These are phyloP conservation scores for Raddia guianensis DNA, from an alignment of 176 grass and related monocot species.

Conservation along the genomic window DNA sequence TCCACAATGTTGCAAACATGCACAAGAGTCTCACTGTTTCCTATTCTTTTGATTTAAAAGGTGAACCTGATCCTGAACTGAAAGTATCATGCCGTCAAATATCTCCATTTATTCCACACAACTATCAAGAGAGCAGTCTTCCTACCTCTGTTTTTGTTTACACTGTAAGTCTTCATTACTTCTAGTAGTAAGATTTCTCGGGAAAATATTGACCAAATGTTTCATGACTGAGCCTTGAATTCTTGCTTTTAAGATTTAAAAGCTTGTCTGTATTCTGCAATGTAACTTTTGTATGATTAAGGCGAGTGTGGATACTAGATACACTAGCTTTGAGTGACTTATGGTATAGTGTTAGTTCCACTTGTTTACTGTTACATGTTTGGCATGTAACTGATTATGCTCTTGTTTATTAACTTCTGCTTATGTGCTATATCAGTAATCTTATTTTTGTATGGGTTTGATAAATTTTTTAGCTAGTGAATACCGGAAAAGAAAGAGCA, in stretches of 20 bases:
- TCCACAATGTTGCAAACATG: neutral
- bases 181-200: slow-evolving; percentile 17
- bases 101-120: slow-evolving; percentile 97
- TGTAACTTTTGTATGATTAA: neutral
- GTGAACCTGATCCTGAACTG: slow-evolving; percentile 93
- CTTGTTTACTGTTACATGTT: neutral
- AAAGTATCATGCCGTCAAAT: slow-evolving; percentile 98
- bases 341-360: slow-evolving; percentile 8
- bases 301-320: neutral
- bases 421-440: slow-evolving; percentile 25
- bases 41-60: slow-evolving; percentile 52
- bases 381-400: neutral
- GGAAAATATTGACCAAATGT: slow-evolving; percentile 4
- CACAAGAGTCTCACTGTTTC: slow-evolving; percentile 39
- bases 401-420: slow-evolving; percentile 8
- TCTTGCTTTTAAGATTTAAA: slow-evolving; percentile 1
- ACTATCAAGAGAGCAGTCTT: slow-evolving; percentile 95
- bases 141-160: slow-evolving; percentile 94
- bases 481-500: slow-evolving; percentile 90
- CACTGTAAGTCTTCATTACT: slow-evolving; percentile 64
- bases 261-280: neutral
- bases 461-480: slow-evolving; percentile 75
- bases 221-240: slow-evolving; percentile 12
- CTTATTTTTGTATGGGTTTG: slow-evolving; percentile 33
- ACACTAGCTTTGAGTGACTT: neutral